Base-by-base conservation (phyloP, 352 stramenopile species). In the Phytopythium helicoides region DNA sequence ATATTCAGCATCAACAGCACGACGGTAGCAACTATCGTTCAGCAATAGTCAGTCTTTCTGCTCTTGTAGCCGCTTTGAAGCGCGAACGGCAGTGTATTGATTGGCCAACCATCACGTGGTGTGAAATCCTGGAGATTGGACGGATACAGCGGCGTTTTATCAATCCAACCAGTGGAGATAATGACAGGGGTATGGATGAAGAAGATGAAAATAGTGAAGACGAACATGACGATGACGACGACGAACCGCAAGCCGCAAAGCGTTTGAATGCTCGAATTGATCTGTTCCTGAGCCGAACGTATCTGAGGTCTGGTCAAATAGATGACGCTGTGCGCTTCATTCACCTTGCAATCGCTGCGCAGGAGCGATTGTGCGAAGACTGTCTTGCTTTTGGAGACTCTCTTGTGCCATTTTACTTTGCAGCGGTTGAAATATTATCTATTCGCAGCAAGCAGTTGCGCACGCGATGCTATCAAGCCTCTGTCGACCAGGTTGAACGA, bases 371-470 rank as follows among this genome's bases (percentile, higher is more conserved):
- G 7, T 19, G 66, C 33, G 64, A 72, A 3, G 50, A 73, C 12
- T 45, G 26, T 16, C 47, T 15, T 1, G 35, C 59, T 1, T 55
- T 64, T n/a, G 57, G 44, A 9, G 52, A 52, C 33, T 34, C 28
- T 3, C 57, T 92, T 9, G 81, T 87, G 7, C 49, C 66, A 3
- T 78, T 76, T 47, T 86, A 87, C 54, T 62, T 92, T 14, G 58
- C 73, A 15, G 52, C 82, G 0, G 73, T 78, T 3, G 78, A 92
- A 53, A 62, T 60, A 9, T 58, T 86, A 36, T 64, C 66, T 2
- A 62, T 86, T 26, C 74, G 72, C 34, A 81, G 69, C 48, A 86
- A 80, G 26, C 78, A 89, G 38, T 48, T 76, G 26, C 48, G 60
- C 3, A 59, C 73, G 8, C 41, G 83, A 3, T 66, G 74, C 4